Evolutionary conservation across 2,329 filamentous ascomycete species (phyloP).

Genomic region (Aspergillus cejpii): DNA sequence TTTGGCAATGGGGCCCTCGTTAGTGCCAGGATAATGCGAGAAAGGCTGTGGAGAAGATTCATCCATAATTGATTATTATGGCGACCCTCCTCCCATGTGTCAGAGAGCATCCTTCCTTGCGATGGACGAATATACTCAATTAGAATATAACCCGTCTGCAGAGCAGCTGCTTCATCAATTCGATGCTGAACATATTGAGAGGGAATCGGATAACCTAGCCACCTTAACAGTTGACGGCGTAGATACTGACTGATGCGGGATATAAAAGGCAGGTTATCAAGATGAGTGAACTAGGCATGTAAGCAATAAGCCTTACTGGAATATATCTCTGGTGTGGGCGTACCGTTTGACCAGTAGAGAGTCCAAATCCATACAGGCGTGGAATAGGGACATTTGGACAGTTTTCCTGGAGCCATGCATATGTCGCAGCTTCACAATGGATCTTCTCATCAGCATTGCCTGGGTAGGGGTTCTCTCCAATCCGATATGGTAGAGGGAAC

Average conservation of each 20-base stretch:
- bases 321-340: too few relatives aligned
- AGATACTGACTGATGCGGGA: conserved; percentile 4
- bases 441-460: conserved; percentile 27
- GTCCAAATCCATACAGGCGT: conserved; percentile 21
- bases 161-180: not conserved
- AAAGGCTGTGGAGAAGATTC: conserved; percentile 15
- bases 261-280: conserved; percentile 9
- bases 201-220: conserved; percentile 2
- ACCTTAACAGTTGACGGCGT: conserved; percentile 3
- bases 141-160: conserved; percentile 14
- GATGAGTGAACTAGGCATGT: conserved; percentile 5
- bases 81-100: conserved; percentile 14
- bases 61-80: conserved; percentile 11
- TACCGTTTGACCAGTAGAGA: conserved; percentile 21
- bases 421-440: conserved; percentile 24
- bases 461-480: conserved; percentile 18
- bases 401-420: conserved; percentile 24
- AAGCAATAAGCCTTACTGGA: not conserved
- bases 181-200: conserved; percentile 3
- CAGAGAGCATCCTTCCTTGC: conserved; percentile 18
- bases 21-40: conserved; percentile 16
- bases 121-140: conserved; percentile 17
- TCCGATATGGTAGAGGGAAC: conserved; percentile 21
- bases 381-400: conserved; percentile 24
- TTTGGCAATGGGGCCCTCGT: conserved; percentile 22